Evolutionary conservation across 1,284 basidiomycete species (phyloP).

Genomic region (Fistulina hepatica): DNA sequence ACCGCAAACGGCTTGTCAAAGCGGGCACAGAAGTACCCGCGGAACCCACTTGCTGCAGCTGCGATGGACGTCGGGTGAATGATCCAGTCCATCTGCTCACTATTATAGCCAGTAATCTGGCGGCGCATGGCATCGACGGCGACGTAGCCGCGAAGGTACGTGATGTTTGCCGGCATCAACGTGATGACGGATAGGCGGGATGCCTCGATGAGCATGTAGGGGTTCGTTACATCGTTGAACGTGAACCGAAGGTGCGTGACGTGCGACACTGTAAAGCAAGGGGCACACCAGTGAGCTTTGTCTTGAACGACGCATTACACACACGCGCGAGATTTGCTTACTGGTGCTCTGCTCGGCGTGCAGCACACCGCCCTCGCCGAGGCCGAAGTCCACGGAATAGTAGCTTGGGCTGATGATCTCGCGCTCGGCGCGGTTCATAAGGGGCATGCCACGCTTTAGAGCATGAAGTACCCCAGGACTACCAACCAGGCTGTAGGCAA

Average conservation of each 20-base stretch:
- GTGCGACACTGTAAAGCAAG: constrained; percentile 45
- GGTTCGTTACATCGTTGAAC: constrained; percentile 34
- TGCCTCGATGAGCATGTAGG: constrained; percentile 64
- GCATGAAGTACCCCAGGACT: too few relatives aligned
- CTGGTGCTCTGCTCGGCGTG: constrained; percentile 61
- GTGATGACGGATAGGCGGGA: constrained; percentile 54
- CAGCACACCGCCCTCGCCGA: constrained; percentile 40
- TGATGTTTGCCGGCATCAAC: constrained; percentile 46
- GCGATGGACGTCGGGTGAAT: constrained; percentile 46
- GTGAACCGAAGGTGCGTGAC: constrained; percentile 72
- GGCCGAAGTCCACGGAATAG: constrained; percentile 53
- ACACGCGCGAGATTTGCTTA: too few relatives aligned
- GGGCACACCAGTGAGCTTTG: constrained; percentile 1
- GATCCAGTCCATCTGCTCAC: constrained; percentile 68
- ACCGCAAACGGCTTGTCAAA: constrained; percentile 43
- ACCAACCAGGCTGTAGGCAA: too few relatives aligned
- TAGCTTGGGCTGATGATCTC: constrained; percentile 49
- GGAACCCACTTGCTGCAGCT: constrained; percentile 37
- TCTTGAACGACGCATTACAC: too few relatives aligned
- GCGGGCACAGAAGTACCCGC: constrained; percentile 69
- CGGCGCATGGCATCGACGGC: constrained; percentile 32
- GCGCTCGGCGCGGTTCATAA: constrained; percentile 44
- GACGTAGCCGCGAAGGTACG: constrained; percentile 51
- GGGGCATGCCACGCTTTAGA: constrained; percentile 53
- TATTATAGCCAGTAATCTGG: constrained; percentile 61